These are phyloP conservation scores for Arthroderma sp. DNA, from an alignment of 2,329 filamentous ascomycete genomes.

Conservation along the genomic window DNA sequence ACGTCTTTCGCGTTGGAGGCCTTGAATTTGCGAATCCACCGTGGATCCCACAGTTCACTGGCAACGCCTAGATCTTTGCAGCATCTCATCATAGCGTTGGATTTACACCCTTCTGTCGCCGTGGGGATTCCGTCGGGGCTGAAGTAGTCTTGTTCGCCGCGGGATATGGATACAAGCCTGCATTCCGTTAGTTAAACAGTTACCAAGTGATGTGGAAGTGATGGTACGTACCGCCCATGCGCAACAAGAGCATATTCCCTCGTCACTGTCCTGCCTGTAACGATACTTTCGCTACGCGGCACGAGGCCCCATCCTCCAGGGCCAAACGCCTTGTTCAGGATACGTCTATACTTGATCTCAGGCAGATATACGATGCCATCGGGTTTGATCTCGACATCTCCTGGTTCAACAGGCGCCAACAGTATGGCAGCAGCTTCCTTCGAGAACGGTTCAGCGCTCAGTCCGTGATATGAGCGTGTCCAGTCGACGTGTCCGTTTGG, in stretches of 20 bases:
- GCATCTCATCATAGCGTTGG: slow-evolving; percentile 93
- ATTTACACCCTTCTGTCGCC: slow-evolving; percentile 92
- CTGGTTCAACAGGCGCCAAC: slow-evolving; percentile 51
- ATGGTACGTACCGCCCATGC: slow-evolving; percentile 57
- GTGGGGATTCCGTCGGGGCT: slow-evolving; percentile 79
- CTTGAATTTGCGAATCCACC: slow-evolving; percentile 76
- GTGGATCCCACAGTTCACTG: slow-evolving; percentile 90
- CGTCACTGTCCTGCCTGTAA: slow-evolving; percentile 69
- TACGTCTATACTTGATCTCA: slow-evolving; percentile 93
- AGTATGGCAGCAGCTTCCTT: slow-evolving; percentile 58
- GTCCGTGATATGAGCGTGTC: slow-evolving; percentile 70
- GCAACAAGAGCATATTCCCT: slow-evolving; percentile 87
- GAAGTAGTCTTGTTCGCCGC: slow-evolving; percentile 93
- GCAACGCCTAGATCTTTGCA: slow-evolving; percentile 96
- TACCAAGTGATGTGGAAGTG: neutral
- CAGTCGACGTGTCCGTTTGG: slow-evolving; percentile 54
- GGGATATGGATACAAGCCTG: slow-evolving; percentile 81
- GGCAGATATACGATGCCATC: slow-evolving; percentile 94
- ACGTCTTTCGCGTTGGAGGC: slow-evolving; percentile 61
- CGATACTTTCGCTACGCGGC: slow-evolving; percentile 70
- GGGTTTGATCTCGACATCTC: slow-evolving; percentile 92
- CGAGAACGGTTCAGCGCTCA: slow-evolving; percentile 59
- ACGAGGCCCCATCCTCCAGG: slow-evolving; percentile 93
- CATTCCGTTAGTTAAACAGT: slow-evolving; percentile 9
- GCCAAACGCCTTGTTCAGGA: slow-evolving; percentile 81